Evolutionary conservation across 129 eudicot species (phyloP), one percentile per base, ranked within the genome.

Genomic region (Helichrysum umbraculigerum): DNA sequence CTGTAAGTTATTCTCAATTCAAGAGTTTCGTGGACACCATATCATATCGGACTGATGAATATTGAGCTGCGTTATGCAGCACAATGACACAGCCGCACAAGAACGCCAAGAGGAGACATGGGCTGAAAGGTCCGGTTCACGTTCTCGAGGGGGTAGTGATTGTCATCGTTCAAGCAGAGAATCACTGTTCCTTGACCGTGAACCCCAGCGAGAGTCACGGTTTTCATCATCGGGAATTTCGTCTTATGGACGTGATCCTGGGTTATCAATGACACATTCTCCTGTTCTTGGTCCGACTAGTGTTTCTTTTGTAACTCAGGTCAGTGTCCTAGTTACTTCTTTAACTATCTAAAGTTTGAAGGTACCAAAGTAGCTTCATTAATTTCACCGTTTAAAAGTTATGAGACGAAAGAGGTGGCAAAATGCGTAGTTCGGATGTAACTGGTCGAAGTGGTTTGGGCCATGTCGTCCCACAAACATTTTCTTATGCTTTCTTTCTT

Each of bases 241-340:
- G 21, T 28, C 82, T 47, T 87, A 85, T 87, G 88, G 91, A 15
- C 75, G 78, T 78, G 90, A 86, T 61, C 70, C 81, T 37, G 85
- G 77, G 8, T 74, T 83, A 35, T 41, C 84, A 6, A 73, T 81
- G 35, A 50, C 72, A 19, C 90, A 78, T 67, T 76, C 92, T 74
- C 73, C 86, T 42, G 88, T 68, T 14, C 64, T 65, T 67, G 75
- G 66, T 15, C 84, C 84, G 42, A 81, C 83, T 39, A 71, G 78
- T 72, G 81, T 69, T 32, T 84, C 92, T 62, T 33, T 87, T 59
- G 87, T 86, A 10, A 90, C 93, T 66, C 93, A 87, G 96, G 93
- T 90, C 57, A 39, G 82, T 32, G 39, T 34, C 44, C 44, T 64
- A 63, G 37, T 30, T 28, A 33, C n/a, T 62, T 14, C 15, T 30